Evolutionary conservation across 164 flowering plant species (phyloP), one percentile per base, ranked within the genome.

Genomic region (Taxillus chinensis): DNA sequence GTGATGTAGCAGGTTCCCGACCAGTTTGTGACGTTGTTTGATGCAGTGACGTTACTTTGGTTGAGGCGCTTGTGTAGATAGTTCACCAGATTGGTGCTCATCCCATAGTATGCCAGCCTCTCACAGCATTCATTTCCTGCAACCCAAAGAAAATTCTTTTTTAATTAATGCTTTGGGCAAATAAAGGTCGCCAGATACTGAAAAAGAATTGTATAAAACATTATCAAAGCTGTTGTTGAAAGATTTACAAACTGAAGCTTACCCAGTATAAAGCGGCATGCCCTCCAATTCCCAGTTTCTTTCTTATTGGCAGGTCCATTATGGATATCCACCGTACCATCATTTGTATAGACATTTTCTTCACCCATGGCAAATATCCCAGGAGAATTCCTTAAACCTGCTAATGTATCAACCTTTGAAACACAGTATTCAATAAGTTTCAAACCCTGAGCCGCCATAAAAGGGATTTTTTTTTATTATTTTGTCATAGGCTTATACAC

Each of bases 181-280:
- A 27, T 27, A 27, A 27, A 16, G 17, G 41, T 39, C 42, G 7
- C 39, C 60, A 57, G 10, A 16, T 10, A n/a, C 55, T 15, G 16
- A 11, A 10, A n/a, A 52, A 2, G 55, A 52, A 17, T 60, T 2
- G 52, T 2, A 55, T 50, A 17, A 39, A 52, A n/a, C 27, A 5
- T 39, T 39, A 67, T 3, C 41, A 51, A 57, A 39, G 39, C 5
- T 27, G 27, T 6, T 3, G 40, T 16, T 46, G 1, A 27, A 48
- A 62, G 27, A 39, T 56, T 52, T 14, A 39, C 6, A 54, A n/a
- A 12, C 8, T 13, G 43, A 48, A 56, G 1, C 64, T 45, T 73
- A 83, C 88, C 86, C 16, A 84, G 80, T 55, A 84, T 82, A 52
- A 74, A 84, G 46, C 62, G 70, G 73, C 85, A 82, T 3, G 86